Conservation (phyloP, 2,329 filamentous ascomycete species). For the Clarireedia paspali region DNA sequence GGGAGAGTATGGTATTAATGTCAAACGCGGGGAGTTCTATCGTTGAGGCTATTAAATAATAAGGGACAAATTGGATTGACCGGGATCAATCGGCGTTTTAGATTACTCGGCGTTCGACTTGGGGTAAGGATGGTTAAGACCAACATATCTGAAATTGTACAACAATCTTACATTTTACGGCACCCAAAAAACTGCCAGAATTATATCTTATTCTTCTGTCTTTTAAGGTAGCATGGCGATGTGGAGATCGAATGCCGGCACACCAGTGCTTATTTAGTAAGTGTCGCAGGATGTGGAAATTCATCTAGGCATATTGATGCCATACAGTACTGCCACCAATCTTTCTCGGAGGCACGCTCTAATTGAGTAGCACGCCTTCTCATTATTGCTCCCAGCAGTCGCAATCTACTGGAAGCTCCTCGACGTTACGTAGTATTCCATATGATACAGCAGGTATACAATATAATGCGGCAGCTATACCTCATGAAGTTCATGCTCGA, state of each 20-base stretch:
- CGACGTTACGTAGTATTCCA: background rate
- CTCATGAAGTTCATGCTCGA: background rate
- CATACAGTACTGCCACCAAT: too few species aligned
- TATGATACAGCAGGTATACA: background rate
- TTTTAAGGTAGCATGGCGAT: too few species aligned
- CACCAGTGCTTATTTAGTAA: too few species aligned
- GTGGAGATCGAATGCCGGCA: too few species aligned
- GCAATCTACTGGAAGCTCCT: too few species aligned
- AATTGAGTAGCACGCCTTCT: too few species aligned
- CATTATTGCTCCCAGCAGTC: too few species aligned
- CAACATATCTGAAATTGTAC: conserved; percentile 8
- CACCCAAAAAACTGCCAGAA: background rate
- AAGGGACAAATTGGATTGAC: background rate
- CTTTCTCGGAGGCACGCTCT: too few species aligned
- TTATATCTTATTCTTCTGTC: background rate
- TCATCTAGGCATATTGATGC: too few species aligned
- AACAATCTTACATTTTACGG: background rate
- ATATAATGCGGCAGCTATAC: background rate
- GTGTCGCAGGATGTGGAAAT: too few species aligned
- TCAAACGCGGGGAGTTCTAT: conserved; percentile 97
- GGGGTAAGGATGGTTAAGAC: conserved; percentile 1
- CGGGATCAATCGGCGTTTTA: conserved; percentile 13
- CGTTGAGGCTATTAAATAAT: conserved; percentile 41
- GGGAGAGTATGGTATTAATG: conserved; percentile 93
- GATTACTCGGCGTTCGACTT: background rate